Base-by-base conservation (phyloP, 139 green algal genomes). In the Tetraselmis striata region DNA sequence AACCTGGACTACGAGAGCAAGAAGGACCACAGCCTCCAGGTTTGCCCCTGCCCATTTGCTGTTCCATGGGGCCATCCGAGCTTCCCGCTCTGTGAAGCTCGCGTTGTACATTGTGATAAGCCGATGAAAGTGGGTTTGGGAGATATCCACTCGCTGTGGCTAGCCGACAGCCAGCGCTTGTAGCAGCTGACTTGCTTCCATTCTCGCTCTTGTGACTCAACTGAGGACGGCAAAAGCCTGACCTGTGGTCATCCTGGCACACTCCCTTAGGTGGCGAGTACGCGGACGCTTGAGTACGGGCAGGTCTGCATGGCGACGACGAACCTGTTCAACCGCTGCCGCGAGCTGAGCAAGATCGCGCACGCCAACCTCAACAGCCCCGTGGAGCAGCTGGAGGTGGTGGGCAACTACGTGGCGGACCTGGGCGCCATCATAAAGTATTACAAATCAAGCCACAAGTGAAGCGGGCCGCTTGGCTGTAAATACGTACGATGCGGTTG, bases 371-470 rank as follows among this genome's bases (percentile, higher is more conserved):
- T 94, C 83, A 90, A 83, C 28, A 91, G 92, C 78, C 88, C 94
- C 1, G 75, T 97, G 77, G 87, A 93, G 77, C 94, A 98, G 89
- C 88, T 98, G 79, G 90, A 95, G 28, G 92, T 95, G 2, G 92
- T 97, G 11, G 92, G 92, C 26, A 90, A 96, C 83, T 98, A 93
- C 84, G 86, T 97, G 78, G 88, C 89, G 1, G 94, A 98, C 83
- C 81, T 97, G 85, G 82, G 83, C 1, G 82, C 83, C 0, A 93
- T 94, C 58, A 86, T 92, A 32, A 89, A 90, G 82, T 2, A 45
- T 59, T 18, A 30, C 25, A 80, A 29, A 29, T 81, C 59, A 76
- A 79, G n/a, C n/a, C n/a, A n/a, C n/a, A n/a, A n/a, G n/a, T n/a
- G n/a, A n/a, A n/a, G n/a, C n/a, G n/a, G n/a, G n/a, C n/a, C n/a